Evolutionary conservation across 2,329 filamentous ascomycete species (phyloP).

Genomic region (Acephala macrosclerotiorum): DNA sequence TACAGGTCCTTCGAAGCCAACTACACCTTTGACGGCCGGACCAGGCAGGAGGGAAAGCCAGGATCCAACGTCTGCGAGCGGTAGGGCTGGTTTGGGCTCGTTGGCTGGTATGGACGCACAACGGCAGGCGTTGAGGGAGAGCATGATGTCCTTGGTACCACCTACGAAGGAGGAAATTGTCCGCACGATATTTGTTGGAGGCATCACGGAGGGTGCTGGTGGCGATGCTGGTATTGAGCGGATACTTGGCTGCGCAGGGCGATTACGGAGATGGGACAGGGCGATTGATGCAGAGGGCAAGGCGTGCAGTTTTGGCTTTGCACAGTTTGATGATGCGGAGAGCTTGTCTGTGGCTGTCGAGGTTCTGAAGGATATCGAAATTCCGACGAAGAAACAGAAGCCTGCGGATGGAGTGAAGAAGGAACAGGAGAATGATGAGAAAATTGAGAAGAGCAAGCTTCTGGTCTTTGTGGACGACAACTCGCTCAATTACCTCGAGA

Average conservation of each 20-base stretch:
- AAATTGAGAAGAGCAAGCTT: conserved; percentile 71
- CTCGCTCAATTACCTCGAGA: conserved; percentile 84
- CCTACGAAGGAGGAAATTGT: conserved; percentile 91
- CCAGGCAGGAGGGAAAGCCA: conserved; percentile 56
- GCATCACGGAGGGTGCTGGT: conserved; percentile 80
- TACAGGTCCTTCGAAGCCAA: conserved; percentile 73
- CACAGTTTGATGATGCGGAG: conserved; percentile 91
- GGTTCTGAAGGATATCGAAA: conserved; percentile 80
- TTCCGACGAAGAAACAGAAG: conserved; percentile 80
- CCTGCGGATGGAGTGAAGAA: conserved; percentile 52
- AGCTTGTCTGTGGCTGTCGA: conserved; percentile 86
- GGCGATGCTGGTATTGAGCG: conserved; percentile 81
- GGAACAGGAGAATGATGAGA: conserved; percentile 50
- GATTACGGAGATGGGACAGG: conserved; percentile 84
- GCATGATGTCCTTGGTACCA: conserved; percentile 75
- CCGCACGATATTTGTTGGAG: conserved; percentile 88
- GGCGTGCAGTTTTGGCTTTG: conserved; percentile 90
- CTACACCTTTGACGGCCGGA: conserved; percentile 45
- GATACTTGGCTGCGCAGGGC: conserved; percentile 79
- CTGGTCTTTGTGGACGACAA: conserved; percentile 82
- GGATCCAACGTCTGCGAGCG: conserved; percentile 46
- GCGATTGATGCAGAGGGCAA: conserved; percentile 79
- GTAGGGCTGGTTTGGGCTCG: conserved; percentile 47
- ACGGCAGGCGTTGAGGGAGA: conserved; percentile 71
- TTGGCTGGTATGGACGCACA: conserved; percentile 67